A percentile compares a stretch with the other conserved stretches of the same genome.
These are phyloP conservation scores for Glycine latifolia DNA, from an alignment of 306 rosid species.

Conservation along the genomic window DNA sequence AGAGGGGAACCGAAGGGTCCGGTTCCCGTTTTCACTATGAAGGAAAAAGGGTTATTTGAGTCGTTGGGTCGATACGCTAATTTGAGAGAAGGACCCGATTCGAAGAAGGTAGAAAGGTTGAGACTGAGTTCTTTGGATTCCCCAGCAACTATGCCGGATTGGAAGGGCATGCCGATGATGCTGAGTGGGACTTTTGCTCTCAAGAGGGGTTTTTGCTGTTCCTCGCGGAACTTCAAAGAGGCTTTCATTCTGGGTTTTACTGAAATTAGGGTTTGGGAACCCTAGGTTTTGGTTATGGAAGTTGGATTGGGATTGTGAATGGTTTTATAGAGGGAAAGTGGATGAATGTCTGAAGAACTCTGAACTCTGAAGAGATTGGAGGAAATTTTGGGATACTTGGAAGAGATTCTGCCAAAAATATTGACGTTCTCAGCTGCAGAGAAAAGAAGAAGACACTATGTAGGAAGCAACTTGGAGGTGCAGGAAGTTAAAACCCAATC, in stretches of 20 bases:
- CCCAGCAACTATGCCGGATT: conserved; percentile 85
- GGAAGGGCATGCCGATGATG: conserved; percentile 80
- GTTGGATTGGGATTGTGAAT: too few species aligned
- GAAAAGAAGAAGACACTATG: too few species aligned
- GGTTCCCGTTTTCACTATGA: conserved; percentile 72
- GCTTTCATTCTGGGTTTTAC: conserved; percentile 68
- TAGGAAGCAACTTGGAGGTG: too few species aligned
- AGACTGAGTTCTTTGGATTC: conserved; percentile 84
- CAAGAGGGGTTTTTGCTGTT: conserved; percentile 73
- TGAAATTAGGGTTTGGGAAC: too few species aligned
- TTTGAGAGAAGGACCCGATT: conserved; percentile 70
- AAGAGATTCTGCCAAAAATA: too few species aligned
- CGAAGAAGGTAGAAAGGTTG: conserved; percentile 78
- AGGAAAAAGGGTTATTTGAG: conserved; percentile 70
- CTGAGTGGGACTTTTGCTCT: conserved; percentile 81
- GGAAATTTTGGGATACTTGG: too few species aligned
- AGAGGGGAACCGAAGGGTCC: conserved; percentile 81
- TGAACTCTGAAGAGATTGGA: too few species aligned
- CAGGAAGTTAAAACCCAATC: too few species aligned
- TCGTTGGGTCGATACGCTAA: conserved; percentile 80
- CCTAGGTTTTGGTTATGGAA: too few species aligned
- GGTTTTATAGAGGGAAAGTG: too few species aligned
- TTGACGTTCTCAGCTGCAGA: too few species aligned
- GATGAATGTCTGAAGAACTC: too few species aligned
- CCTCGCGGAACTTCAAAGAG: conserved; percentile 84